phyloP scores from a whole-genome alignment of 2,329 filamentous ascomycete genomes.

The Cladosporium cucumerinum region DNA sequence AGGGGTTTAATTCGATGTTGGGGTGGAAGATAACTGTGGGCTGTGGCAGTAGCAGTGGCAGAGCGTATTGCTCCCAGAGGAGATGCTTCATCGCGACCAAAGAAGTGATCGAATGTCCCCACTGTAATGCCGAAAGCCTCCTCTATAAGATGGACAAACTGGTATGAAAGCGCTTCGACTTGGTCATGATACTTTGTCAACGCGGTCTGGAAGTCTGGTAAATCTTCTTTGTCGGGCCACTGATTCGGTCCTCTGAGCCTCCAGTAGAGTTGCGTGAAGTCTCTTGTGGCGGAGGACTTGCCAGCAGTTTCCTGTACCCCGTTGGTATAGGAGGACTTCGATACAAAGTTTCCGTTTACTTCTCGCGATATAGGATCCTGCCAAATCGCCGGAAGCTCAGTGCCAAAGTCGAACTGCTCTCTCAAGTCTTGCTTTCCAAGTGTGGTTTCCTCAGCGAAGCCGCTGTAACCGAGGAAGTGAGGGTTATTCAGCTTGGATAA shows the following conservation, averaged over 20 bases:
- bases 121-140: conserved; percentile 51
- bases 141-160: conserved; percentile 56
- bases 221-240: conserved; percentile 31
- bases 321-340: not conserved
- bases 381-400: conserved; percentile 47
- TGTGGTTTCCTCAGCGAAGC: conserved; percentile 55
- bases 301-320: not conserved
- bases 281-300: conserved; percentile 39
- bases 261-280: conserved; percentile 42
- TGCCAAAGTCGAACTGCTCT: conserved; percentile 61
- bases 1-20: conserved; percentile 61
- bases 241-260: conserved; percentile 39
- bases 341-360: no score
- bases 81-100: conserved; percentile 36
- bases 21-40: conserved; percentile 27
- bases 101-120: conserved; percentile 50
- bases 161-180: conserved; percentile 50
- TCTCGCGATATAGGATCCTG: conserved; percentile 2
- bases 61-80: not conserved
- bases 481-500: conserved; percentile 53
- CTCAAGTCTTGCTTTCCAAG: conserved; percentile 51
- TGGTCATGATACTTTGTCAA: conserved; percentile 49
- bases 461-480: conserved; percentile 60
- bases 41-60: no score
- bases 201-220: conserved; percentile 35